Conservation (phyloP, 306 rosid genomes). For the Cucumis hystrix region DNA sequence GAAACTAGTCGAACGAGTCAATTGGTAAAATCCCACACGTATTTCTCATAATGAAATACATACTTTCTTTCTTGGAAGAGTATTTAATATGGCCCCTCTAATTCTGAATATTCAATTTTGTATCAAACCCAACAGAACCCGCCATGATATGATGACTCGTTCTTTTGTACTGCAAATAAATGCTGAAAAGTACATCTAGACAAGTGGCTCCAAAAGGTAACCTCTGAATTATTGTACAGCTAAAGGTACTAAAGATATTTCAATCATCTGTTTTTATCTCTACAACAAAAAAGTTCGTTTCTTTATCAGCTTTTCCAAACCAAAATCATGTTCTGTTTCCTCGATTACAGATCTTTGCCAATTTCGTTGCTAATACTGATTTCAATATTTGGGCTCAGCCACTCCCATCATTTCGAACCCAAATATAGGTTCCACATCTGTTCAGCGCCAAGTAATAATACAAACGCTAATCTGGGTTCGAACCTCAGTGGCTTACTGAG, state of each 20-base stretch:
- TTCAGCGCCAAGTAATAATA: not conserved
- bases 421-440: not conserved
- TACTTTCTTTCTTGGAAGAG: not conserved
- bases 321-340: not conserved
- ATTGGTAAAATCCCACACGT: not conserved
- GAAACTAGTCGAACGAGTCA: not conserved
- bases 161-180: not conserved
- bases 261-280: not conserved
- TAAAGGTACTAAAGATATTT: not conserved
- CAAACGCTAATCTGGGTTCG: not conserved
- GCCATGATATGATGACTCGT: not conserved
- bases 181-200: not conserved
- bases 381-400: constrained; percentile 6
- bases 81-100: not conserved
- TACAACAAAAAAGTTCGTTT: not conserved
- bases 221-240: not conserved
- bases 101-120: not conserved
- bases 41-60: not conserved
- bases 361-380: not conserved
- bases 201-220: not conserved
- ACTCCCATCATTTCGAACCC: not conserved
- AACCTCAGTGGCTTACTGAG: not conserved
- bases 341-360: not conserved
- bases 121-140: not conserved
- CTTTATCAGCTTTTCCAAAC: not conserved